Base-by-base conservation (phyloP, 176 grass and related monocot species). In the Aegilops umbellulata region DNA sequence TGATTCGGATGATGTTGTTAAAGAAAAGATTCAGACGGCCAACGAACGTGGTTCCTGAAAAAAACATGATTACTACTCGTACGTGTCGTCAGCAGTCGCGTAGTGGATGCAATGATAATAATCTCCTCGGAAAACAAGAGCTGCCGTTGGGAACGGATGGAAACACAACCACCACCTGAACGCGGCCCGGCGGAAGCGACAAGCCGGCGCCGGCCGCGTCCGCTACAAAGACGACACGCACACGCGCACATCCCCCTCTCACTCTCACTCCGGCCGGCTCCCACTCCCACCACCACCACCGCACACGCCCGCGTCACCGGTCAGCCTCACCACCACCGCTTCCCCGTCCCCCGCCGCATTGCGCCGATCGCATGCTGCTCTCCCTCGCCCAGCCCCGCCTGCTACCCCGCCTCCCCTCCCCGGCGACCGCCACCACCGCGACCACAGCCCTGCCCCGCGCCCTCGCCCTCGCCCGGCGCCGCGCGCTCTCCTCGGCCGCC, bases 321-420 rank as follows among this genome's bases (percentile, higher is more conserved):
- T 65, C 8, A n/a, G 16, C 1, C 23, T 38, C 8, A 53, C 51
- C 51, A 25, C 11, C 10, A 3, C 34, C 31, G 19, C 65, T 31
- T 71, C 9, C 46, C 46, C 46, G 4, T 14, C 13, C 5, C 16
- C 47, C 6, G 69, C 20, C 32, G 58, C 66, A 60, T 58, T 74
- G 55, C 76, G 10, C 2, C 62, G 39, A 74, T 83, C 34, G 31
- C 23, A 84, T 82, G 83, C 83, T 70, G 72, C 72, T 29, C 65
- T 62, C 84, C 23, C 64, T 35, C 10, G 8, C 83, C 47, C 71
- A 22, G 0, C 63, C 82, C 34, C 60, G 14, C 10, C 77, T 75
- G 66, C 82, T 66, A 24, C 60, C 34, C 1, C 42, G 39, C 35
- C 62, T 66, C 69, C 10, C 76, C 58, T 74, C 82, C 57, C 57